A percentile compares a stretch with the other conserved stretches of the same genome.
Evolutionary conservation across 352 stramenopile genomes (phyloP).

Genomic region (Globisporangium splendens): DNA sequence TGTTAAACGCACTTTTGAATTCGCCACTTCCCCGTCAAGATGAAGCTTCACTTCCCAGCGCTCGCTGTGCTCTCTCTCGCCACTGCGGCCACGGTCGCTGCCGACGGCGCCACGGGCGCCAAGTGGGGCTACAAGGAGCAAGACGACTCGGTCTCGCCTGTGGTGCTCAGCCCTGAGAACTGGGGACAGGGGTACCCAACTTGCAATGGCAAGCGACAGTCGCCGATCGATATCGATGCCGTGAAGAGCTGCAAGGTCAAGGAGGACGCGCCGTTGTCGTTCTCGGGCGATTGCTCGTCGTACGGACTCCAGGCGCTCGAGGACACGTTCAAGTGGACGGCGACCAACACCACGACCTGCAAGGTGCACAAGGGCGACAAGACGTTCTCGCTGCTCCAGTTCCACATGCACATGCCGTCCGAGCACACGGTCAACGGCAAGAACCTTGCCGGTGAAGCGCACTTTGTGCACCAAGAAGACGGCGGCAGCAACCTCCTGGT

Average conservation of each 20-base stretch:
- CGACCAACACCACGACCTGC: slow-evolving; percentile 5
- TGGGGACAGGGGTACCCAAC: slow-evolving; percentile 15
- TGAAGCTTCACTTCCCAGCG: slow-evolving; percentile 1
- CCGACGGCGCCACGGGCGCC: not conserved
- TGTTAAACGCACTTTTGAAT: not conserved
- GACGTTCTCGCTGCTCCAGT: slow-evolving; percentile 28
- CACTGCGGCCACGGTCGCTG: not conserved
- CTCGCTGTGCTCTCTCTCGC: slow-evolving; percentile 9
- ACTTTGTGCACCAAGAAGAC: slow-evolving; percentile 44
- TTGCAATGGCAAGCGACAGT: slow-evolving; percentile 15
- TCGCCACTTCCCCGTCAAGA: not conserved
- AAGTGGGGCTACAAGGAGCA: slow-evolving; percentile 14
- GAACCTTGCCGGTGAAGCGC: slow-evolving; percentile 25
- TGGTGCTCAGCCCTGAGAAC: slow-evolving; percentile 7
- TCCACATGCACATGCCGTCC: slow-evolving; percentile 41
- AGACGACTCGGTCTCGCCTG: not conserved
- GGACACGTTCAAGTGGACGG: slow-evolving; percentile 16
- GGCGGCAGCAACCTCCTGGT: slow-evolving; percentile 19
- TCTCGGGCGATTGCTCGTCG: slow-evolving; percentile 15
- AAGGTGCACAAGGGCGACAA: slow-evolving; percentile 19
- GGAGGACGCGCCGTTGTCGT: slow-evolving; percentile 9
- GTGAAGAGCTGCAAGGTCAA: not conserved
- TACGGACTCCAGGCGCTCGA: slow-evolving; percentile 11
- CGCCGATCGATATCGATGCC: slow-evolving; percentile 14
- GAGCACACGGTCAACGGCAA: slow-evolving; percentile 39